Conservation (phyloP, 2,329 filamentous ascomycete species). For the Monilinia fructigena region DNA sequence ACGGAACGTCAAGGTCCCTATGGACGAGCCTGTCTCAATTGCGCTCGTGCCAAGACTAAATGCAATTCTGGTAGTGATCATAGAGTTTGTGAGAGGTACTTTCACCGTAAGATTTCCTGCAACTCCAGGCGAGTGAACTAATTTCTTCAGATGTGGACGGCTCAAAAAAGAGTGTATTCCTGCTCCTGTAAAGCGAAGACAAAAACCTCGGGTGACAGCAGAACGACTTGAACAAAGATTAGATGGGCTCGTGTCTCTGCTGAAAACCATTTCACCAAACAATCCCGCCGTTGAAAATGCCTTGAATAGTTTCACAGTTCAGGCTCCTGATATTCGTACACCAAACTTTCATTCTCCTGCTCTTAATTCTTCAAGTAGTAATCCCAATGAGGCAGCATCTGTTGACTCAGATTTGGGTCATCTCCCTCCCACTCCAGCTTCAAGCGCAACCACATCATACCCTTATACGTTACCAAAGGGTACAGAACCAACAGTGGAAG, state of each 20-base stretch:
- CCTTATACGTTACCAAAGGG: constrained; percentile 9
- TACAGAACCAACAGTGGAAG: constrained; percentile 33
- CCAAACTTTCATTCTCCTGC: neutral
- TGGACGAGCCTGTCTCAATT: constrained; percentile 16
- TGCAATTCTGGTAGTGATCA: constrained; percentile 16
- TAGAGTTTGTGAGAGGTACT: constrained; percentile 18
- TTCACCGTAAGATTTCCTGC: neutral
- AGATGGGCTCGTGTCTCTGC: constrained; percentile 25
- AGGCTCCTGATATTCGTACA: neutral
- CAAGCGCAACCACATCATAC: neutral
- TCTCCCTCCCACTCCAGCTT: constrained; percentile 8
- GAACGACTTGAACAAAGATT: constrained; percentile 29
- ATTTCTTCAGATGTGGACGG: constrained; percentile 24
- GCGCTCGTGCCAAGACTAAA: constrained; percentile 17
- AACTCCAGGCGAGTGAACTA: neutral
- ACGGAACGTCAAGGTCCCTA: constrained; percentile 15
- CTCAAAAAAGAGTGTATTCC: constrained; percentile 25
- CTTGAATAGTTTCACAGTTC: neutral
- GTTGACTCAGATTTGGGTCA: neutral
- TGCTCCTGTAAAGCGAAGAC: constrained; percentile 20
- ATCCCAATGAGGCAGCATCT: neutral
- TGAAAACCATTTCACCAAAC: constrained; percentile 17
- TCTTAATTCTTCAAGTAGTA: neutral
- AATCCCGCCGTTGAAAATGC: constrained; percentile 18
- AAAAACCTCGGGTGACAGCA: constrained; percentile 24